Evolutionary conservation across 306 rosid genomes (phyloP).

Genomic region (Gillenia trifoliata): DNA sequence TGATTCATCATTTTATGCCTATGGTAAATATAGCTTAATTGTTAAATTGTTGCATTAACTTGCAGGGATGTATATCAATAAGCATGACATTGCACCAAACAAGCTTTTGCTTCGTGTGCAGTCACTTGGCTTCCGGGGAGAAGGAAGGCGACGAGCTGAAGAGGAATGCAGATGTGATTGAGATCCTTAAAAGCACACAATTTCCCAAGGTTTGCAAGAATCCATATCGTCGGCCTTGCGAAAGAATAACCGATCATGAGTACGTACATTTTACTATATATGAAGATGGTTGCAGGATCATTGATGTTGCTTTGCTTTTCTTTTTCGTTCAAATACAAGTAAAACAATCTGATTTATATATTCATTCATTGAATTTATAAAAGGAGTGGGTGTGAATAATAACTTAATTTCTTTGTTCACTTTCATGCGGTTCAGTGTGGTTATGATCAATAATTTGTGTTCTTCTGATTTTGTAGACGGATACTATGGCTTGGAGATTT

Average conservation of each 20-base stretch:
- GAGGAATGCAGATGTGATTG: conserved; percentile 79
- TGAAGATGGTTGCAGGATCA: neutral
- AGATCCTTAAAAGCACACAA: conserved; percentile 68
- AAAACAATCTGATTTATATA: no score
- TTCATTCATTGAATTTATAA: no score
- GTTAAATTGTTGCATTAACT: neutral
- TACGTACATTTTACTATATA: conserved; percentile 27
- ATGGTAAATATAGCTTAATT: neutral
- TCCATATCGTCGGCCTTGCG: conserved; percentile 52
- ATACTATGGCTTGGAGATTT: conserved; percentile 93
- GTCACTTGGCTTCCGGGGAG: conserved; percentile 98
- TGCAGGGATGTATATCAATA: conserved; percentile 93
- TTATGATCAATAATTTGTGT: neutral
- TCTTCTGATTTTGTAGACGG: conserved; percentile 45
- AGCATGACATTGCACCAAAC: conserved; percentile 94
- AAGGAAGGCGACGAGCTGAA: conserved; percentile 87
- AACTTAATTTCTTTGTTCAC: no score
- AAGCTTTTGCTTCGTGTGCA: conserved; percentile 84
- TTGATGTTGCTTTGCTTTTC: neutral
- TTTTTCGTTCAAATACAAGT: no score
- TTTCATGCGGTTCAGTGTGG: no score
- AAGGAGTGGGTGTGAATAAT: no score
- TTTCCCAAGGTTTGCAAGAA: conserved; percentile 75
- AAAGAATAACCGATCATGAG: conserved; percentile 81
- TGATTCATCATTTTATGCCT: no score